phyloP scores from a whole-genome alignment of 805 yeast species.

The Metschnikowia orientalis region DNA sequence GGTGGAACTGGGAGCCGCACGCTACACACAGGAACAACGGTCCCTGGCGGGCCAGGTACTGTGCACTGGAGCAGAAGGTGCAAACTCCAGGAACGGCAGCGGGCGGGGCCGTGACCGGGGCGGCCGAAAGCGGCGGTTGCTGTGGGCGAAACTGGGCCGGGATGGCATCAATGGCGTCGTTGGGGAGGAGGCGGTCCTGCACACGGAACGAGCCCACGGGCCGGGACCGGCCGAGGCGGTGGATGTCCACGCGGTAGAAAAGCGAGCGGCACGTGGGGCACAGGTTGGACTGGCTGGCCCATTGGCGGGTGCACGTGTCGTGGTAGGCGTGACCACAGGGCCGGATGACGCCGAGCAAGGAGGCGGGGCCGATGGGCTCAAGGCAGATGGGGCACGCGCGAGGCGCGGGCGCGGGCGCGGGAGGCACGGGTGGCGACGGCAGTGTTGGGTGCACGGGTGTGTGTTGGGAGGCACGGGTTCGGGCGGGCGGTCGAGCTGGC shows the following conservation, averaged over 20 bases:
- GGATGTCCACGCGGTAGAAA: conserved; percentile 36
- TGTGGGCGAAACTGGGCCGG: conserved; percentile 36
- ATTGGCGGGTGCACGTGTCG: conserved; percentile 48
- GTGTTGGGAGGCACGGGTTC: too few species aligned
- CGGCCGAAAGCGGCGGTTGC: conserved; percentile 16
- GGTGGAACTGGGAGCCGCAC: conserved; percentile 41
- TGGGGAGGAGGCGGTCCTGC: conserved; percentile 29
- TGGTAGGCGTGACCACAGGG: conserved; percentile 56
- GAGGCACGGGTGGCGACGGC: too few species aligned
- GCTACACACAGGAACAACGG: conserved; percentile 25
- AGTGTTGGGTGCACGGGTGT: too few species aligned
- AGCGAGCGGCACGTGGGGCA: conserved; percentile 59
- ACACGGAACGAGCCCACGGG: conserved; percentile 18
- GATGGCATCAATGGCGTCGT: conserved; percentile 35
- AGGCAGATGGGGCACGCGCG: conserved; percentile 66
- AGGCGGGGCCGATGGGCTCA: conserved; percentile 22
- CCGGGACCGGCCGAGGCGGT: conserved; percentile 11
- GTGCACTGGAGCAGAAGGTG: conserved; percentile 34
- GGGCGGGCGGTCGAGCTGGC: not conserved
- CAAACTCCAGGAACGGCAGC: conserved; percentile 23
- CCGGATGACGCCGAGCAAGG: conserved; percentile 23
- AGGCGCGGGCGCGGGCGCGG: too few species aligned
- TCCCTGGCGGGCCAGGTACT: conserved; percentile 20
- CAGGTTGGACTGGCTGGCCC: conserved; percentile 54
- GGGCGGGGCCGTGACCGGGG: not conserved